Conservation (phyloP, 306 rosid genomes). For the Chamaecrista fasciculata region DNA sequence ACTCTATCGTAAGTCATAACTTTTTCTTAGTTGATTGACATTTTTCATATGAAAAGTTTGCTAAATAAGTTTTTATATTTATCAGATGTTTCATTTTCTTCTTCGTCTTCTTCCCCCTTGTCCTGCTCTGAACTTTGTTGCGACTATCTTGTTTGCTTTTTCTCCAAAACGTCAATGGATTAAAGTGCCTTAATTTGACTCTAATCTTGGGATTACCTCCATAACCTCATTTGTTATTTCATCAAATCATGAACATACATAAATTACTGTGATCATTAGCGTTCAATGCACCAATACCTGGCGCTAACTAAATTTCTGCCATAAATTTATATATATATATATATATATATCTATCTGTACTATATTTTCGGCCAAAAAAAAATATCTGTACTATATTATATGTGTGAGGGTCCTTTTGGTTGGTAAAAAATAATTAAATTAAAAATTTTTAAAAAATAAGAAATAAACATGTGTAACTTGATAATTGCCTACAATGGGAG, state of each 20-base stretch:
- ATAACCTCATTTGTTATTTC: not conserved
- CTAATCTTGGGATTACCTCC: not conserved
- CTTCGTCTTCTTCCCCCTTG: not conserved
- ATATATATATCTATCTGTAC: no score
- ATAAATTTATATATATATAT: not conserved
- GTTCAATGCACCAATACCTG: slow-evolving; percentile 1
- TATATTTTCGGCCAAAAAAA: no score
- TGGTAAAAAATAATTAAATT: no score
- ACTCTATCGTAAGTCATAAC: no score
- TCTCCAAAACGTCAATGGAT: not conserved
- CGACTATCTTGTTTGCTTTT: not conserved
- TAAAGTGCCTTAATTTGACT: not conserved
- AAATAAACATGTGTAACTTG: no score
- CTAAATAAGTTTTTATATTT: not conserved
- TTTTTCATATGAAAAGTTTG: no score
- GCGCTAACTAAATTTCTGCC: not conserved
- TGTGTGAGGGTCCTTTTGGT: no score
- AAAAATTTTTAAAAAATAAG: no score
- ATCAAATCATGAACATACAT: not conserved
- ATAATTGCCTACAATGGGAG: no score
- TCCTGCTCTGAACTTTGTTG: not conserved
- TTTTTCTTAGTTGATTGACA: no score
- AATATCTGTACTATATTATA: no score
- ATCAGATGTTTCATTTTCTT: not conserved
- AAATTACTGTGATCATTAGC: not conserved